Percentiles rank a stretch among this genome's conserved stretches.
phyloP scores from a whole-genome alignment of 139 green algal species.

The Tetraselmis chui region DNA sequence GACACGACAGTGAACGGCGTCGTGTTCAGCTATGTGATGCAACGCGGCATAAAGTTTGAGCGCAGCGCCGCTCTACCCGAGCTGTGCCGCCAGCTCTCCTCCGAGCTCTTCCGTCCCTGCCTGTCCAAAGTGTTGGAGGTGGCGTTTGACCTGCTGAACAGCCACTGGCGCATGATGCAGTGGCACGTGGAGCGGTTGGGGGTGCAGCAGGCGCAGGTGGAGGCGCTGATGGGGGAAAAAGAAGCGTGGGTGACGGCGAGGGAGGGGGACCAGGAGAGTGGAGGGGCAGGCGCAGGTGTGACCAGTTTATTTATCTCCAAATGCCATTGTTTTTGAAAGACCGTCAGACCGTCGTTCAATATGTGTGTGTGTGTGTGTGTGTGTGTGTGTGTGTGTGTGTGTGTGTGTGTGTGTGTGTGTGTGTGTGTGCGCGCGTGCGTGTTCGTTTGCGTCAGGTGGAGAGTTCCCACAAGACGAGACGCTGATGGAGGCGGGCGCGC shows the following conservation, averaged over 20 bases:
- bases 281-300: slow-evolving; percentile 14
- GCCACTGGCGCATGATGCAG: slow-evolving; percentile 37
- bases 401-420: too few species aligned
- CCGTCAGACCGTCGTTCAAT: too few species aligned
- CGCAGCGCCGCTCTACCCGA: slow-evolving; percentile 31
- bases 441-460: background rate
- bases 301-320: too few species aligned
- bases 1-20: too few species aligned
- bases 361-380: too few species aligned
- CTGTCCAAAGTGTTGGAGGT: slow-evolving; percentile 41
- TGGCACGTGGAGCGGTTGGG: slow-evolving; percentile 26
- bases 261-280: background rate
- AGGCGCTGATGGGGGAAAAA: background rate
- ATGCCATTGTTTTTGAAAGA: too few species aligned
- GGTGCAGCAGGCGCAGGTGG: slow-evolving; percentile 3
- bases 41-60: too few species aligned
- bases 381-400: too few species aligned
- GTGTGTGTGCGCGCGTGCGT: background rate
- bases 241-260: slow-evolving; percentile 1
- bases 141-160: slow-evolving; percentile 31
- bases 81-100: slow-evolving; percentile 31
- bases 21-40: too few species aligned
- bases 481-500: slow-evolving; percentile 13
- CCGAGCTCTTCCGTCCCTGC: slow-evolving; percentile 36
- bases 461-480: background rate